Conservation (phyloP, 352 stramenopile genomes). For the Pythium sp. region DNA sequence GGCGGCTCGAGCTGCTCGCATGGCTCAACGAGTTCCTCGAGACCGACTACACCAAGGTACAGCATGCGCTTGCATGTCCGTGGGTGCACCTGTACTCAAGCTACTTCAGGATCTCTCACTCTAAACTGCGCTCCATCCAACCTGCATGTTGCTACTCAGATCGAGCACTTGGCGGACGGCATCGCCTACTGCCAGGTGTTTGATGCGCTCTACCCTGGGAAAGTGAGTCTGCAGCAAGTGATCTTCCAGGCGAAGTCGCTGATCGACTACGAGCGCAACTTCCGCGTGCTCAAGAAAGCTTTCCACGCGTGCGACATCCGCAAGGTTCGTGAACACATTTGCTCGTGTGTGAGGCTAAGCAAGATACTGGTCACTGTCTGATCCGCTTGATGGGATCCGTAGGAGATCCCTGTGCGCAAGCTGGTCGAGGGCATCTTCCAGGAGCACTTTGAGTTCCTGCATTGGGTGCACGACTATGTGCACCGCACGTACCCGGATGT, state of each 20-base stretch:
- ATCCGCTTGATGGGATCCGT: not conserved
- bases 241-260: constrained; percentile 55
- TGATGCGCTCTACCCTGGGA: constrained; percentile 63
- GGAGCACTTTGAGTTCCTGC: constrained; percentile 80
- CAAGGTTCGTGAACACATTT: constrained; percentile 32
- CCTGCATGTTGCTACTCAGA: constrained; percentile 15
- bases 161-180: constrained; percentile 75
- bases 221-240: constrained; percentile 54
- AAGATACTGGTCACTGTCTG: too few species aligned
- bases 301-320: constrained; percentile 62
- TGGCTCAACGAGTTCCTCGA: constrained; percentile 82
- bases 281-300: constrained; percentile 46
- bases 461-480: constrained; percentile 83
- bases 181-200: constrained; percentile 82
- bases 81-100: not conserved
- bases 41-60: constrained; percentile 79
- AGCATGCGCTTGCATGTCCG: not conserved
- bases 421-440: constrained; percentile 70
- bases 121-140: not conserved
- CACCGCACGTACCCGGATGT: constrained; percentile 65
- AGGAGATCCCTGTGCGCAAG: constrained; percentile 72
- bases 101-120: not conserved
- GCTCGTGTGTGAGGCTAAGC: not conserved
- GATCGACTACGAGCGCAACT: constrained; percentile 64
- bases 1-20: constrained; percentile 68